phyloP scores from a whole-genome alignment of 352 stramenopile genomes.

The Thalassiosira delicatula region DNA sequence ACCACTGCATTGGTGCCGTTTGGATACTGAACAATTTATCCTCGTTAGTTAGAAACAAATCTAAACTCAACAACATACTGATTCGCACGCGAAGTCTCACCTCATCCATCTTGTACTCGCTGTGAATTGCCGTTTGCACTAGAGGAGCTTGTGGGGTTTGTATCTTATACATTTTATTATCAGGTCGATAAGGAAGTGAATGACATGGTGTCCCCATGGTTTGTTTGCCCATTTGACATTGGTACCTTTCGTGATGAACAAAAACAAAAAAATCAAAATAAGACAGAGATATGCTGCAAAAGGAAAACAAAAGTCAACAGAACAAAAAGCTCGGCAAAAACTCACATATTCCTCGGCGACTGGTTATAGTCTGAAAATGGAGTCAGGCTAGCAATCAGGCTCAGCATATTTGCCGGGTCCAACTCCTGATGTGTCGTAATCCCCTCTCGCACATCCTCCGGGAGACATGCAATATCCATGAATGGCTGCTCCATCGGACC shows the following conservation, averaged over 20 bases:
- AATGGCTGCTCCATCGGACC: slow-evolving; percentile 97
- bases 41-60: no score
- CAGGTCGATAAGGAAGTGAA: slow-evolving; percentile 93
- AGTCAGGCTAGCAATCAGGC: slow-evolving; percentile 97
- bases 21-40: no score
- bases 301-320: neutral
- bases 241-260: slow-evolving; percentile 64
- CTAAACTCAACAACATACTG: no score
- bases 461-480: slow-evolving; percentile 96
- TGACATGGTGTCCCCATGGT: slow-evolving; percentile 99
- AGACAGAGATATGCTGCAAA: neutral
- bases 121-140: slow-evolving; percentile 95
- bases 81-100: no score
- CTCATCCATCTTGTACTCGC: slow-evolving; percentile 98
- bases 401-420: slow-evolving; percentile 99
- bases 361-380: slow-evolving; percentile 99
- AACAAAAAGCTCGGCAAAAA: neutral
- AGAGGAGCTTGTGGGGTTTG: slow-evolving; percentile 98
- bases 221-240: slow-evolving; percentile 99
- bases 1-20: slow-evolving; percentile 99
- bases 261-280: neutral
- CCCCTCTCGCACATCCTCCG: slow-evolving; percentile 92
- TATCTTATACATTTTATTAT: slow-evolving; percentile 99
- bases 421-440: slow-evolving; percentile 98
- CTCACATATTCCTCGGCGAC: slow-evolving; percentile 98